A percentile compares a stretch with the other conserved stretches of the same genome.
Conservation (phyloP, 805 yeast species). For the Cephaloascus albidus region DNA sequence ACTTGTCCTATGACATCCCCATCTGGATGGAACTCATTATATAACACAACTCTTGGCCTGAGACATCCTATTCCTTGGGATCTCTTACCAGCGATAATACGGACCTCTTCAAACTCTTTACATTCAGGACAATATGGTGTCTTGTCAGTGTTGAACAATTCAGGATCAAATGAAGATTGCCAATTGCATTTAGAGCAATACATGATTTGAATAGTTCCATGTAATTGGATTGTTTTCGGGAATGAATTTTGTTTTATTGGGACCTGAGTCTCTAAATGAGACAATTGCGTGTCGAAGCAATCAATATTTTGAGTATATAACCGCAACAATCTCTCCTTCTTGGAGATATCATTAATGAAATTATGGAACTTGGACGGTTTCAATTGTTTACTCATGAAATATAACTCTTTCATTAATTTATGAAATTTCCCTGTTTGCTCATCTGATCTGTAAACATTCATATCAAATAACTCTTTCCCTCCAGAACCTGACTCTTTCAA, state of each 20-base stretch:
- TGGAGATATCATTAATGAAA: constrained; percentile 49
- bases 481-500: constrained; percentile 33
- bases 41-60: constrained; percentile 58
- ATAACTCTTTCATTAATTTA: constrained; percentile 58
- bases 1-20: constrained; percentile 79
- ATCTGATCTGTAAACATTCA: constrained; percentile 60
- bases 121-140: constrained; percentile 61
- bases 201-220: constrained; percentile 69
- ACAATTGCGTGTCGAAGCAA: constrained; percentile 57
- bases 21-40: constrained; percentile 78
- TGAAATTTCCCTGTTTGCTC: constrained; percentile 59
- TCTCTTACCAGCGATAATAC: constrained; percentile 55
- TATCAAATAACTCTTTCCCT: constrained; percentile 74
- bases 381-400: constrained; percentile 42
- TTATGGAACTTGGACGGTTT: constrained; percentile 70
- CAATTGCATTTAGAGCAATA: constrained; percentile 71
- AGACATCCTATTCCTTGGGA: constrained; percentile 52
- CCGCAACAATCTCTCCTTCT: constrained; percentile 55
- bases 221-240: constrained; percentile 69
- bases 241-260: constrained; percentile 33
- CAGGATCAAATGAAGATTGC: constrained; percentile 42
- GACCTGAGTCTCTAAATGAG: constrained; percentile 34
- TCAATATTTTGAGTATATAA: constrained; percentile 88
- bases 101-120: constrained; percentile 43
- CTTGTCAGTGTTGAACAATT: constrained; percentile 30